A percentile compares a stretch with the other conserved stretches of the same genome.
phyloP scores from a whole-genome alignment of 257 asterid genomes.

The Primulina huaijiensis region DNA sequence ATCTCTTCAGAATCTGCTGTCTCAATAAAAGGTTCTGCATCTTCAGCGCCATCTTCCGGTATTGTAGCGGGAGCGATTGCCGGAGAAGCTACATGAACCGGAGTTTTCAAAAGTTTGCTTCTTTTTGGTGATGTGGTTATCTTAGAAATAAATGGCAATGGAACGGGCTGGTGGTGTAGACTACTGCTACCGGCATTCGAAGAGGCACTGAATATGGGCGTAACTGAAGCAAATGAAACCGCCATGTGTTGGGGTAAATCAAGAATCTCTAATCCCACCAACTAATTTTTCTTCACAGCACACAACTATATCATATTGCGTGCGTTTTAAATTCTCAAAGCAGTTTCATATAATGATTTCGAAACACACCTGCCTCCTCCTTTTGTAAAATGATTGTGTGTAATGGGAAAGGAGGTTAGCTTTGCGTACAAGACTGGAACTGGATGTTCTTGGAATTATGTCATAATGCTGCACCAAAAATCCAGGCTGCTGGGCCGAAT shows the following conservation, averaged over 20 bases:
- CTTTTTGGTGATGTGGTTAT: slow-evolving; percentile 25
- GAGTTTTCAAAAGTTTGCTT: slow-evolving; percentile 24
- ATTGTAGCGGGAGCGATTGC: slow-evolving; percentile 44
- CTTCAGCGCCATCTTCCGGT: slow-evolving; percentile 36
- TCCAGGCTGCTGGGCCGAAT: no score
- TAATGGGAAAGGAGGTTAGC: neutral
- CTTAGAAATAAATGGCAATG: slow-evolving; percentile 21
- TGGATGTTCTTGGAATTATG: neutral
- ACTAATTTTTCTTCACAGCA: neutral
- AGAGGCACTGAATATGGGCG: slow-evolving; percentile 28
- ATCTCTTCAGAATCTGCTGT: slow-evolving; percentile 43
- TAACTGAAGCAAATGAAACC: slow-evolving; percentile 35
- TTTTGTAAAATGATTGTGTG: neutral
- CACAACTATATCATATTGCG: neutral
- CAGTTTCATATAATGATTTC: neutral
- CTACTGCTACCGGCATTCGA: slow-evolving; percentile 11
- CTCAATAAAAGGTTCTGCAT: slow-evolving; percentile 28
- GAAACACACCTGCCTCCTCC: neutral
- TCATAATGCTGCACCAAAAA: no score
- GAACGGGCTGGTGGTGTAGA: slow-evolving; percentile 18
- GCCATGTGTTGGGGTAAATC: slow-evolving; percentile 23
- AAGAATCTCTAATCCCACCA: slow-evolving; percentile 2
- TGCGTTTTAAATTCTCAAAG: neutral
- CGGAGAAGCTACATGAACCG: slow-evolving; percentile 63
- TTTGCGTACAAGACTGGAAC: neutral